Percentiles rank a stretch among this genome's conserved stretches.
These are phyloP conservation scores for Mycotypha africana DNA, from an alignment of 371 early-diverging fungal species.

Conservation along the genomic window DNA sequence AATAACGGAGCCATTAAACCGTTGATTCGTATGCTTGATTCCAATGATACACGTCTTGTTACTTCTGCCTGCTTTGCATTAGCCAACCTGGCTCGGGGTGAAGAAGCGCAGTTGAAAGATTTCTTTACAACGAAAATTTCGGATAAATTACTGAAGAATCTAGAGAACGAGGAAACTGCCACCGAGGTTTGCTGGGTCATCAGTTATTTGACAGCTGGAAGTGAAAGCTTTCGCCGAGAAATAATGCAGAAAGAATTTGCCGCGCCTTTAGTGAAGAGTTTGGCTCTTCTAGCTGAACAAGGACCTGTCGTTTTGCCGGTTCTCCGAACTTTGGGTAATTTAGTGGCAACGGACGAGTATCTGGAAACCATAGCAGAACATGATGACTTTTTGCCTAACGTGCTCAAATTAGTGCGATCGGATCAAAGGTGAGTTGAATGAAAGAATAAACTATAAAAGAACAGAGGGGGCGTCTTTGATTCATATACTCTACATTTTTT, in stretches of 20 bases:
- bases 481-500: neutral
- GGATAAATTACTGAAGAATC: slow-evolving; percentile 12
- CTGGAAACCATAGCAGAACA: slow-evolving; percentile 36
- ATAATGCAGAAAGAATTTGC: slow-evolving; percentile 42
- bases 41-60: slow-evolving; percentile 34
- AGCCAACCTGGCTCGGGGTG: slow-evolving; percentile 67
- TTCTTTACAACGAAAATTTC: slow-evolving; percentile 7
- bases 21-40: slow-evolving; percentile 49
- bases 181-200: slow-evolving; percentile 70
- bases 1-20: slow-evolving; percentile 57
- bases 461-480: neutral
- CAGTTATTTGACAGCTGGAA: slow-evolving; percentile 63
- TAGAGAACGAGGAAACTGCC: slow-evolving; percentile 36
- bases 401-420: slow-evolving; percentile 46
- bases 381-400: slow-evolving; percentile 41
- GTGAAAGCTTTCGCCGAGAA: slow-evolving; percentile 42
- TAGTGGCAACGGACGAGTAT: slow-evolving; percentile 49
- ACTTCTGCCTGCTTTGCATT: slow-evolving; percentile 74
- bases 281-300: slow-evolving; percentile 17
- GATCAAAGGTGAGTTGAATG: slow-evolving; percentile 55
- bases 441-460: too few species aligned
- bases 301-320: slow-evolving; percentile 52
- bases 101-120: slow-evolving; percentile 34
- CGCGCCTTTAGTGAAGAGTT: slow-evolving; percentile 24
- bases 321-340: slow-evolving; percentile 66